Conservation (phyloP, 768 basidiomycete species). For the Scleroderma citrinum region DNA sequence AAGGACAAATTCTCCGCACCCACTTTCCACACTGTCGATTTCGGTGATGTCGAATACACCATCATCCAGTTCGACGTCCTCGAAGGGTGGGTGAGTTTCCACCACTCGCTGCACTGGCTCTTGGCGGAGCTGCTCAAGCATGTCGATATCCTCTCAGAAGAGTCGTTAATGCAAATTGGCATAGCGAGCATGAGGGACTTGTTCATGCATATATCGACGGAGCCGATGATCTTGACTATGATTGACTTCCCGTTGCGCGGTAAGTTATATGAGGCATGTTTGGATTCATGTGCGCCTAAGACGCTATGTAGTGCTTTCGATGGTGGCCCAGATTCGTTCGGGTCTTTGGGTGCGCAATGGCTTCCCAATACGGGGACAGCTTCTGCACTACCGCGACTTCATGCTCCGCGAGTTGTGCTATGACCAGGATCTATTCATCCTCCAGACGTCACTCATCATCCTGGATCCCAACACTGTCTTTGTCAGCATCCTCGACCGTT, state of each 20-base stretch:
- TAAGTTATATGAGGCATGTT: conserved; percentile 30
- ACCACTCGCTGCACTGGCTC: conserved; percentile 89
- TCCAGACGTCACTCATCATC: conserved; percentile 79
- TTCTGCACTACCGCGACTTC: conserved; percentile 94
- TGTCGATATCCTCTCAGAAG: conserved; percentile 57
- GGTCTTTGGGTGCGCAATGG: conserved; percentile 98
- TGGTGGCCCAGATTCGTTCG: conserved; percentile 92
- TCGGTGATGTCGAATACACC: conserved; percentile 54
- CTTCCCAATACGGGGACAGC: conserved; percentile 89
- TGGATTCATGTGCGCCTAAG: neutral
- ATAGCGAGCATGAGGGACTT: conserved; percentile 53
- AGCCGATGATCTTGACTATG: conserved; percentile 64
- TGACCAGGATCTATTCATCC: conserved; percentile 89
- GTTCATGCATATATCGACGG: conserved; percentile 54
- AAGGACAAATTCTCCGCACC: conserved; percentile 56
- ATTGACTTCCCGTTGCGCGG: conserved; percentile 90
- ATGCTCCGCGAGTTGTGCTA: conserved; percentile 94
- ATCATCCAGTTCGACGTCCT: conserved; percentile 74
- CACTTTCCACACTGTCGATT: conserved; percentile 58
- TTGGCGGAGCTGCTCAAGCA: conserved; percentile 86
- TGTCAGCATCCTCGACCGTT: conserved; percentile 85
- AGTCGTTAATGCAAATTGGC: conserved; percentile 46
- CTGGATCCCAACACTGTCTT: conserved; percentile 76
- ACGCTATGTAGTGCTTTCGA: conserved; percentile 58
- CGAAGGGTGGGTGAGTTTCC: conserved; percentile 84